A percentile compares a stretch with the other conserved stretches of the same genome.
phyloP scores from a whole-genome alignment of 148 eudicot genomes.

The Fallopia convolvulus region DNA sequence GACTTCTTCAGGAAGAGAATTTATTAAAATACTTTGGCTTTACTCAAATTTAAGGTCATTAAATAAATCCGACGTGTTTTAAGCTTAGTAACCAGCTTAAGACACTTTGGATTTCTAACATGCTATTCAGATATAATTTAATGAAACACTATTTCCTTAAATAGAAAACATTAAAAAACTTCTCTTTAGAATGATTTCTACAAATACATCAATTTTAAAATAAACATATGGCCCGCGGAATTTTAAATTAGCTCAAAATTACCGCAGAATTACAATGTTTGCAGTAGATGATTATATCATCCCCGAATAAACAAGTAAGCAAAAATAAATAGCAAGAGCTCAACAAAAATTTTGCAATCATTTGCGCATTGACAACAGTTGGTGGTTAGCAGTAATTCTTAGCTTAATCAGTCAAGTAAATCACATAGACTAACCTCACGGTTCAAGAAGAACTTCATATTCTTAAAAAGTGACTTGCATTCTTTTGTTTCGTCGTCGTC shows the following conservation, averaged over 20 bases:
- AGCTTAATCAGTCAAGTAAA: neutral
- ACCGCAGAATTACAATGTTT: neutral
- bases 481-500: conserved; percentile 70
- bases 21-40: no score
- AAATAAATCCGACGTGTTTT: no score
- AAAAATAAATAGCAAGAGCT: neutral
- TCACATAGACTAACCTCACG: conserved; percentile 65
- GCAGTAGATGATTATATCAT: neutral
- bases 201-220: no score
- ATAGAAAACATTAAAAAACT: no score
- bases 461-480: conserved; percentile 71
- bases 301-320: neutral
- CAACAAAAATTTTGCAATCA: neutral
- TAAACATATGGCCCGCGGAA: neutral
- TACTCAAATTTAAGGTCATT: no score
- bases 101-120: no score
- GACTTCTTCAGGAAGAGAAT: no score
- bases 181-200: neutral
- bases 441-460: conserved; percentile 72
- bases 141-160: no score
- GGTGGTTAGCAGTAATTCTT: neutral
- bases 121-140: no score
- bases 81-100: no score
- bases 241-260: neutral
- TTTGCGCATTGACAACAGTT: neutral